phyloP scores from a whole-genome alignment of 2,329 filamentous ascomycete species.

The Ophiosphaerella narmari region DNA sequence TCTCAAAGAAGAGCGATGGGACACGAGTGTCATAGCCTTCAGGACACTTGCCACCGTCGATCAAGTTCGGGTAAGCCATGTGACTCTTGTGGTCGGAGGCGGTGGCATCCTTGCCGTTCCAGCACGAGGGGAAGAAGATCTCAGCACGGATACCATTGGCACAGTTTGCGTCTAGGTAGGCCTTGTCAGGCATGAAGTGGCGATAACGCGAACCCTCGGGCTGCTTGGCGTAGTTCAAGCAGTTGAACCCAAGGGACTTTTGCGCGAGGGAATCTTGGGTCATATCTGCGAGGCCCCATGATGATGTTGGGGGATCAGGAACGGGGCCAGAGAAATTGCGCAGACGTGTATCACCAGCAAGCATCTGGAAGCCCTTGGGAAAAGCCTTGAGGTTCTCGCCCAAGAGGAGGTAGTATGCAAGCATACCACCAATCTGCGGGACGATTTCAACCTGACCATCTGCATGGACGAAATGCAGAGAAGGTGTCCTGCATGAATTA shows the following conservation, averaged over 20 bases:
- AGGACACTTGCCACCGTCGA: constrained; percentile 61
- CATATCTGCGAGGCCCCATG: constrained; percentile 67
- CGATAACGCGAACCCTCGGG: constrained; percentile 79
- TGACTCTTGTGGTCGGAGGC: constrained; percentile 67
- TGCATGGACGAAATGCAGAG: constrained; percentile 69
- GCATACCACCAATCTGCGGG: constrained; percentile 57
- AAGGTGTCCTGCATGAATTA: constrained; percentile 56
- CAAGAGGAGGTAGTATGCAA: constrained; percentile 78
- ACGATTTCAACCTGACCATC: constrained; percentile 70
- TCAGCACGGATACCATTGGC: constrained; percentile 75
- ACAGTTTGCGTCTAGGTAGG: constrained; percentile 79
- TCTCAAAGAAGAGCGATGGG: constrained; percentile 64
- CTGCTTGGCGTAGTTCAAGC: constrained; percentile 73
- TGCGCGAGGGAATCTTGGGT: constrained; percentile 74
- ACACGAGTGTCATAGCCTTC: constrained; percentile 59
- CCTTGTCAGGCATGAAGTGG: constrained; percentile 80
- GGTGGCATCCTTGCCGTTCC: constrained; percentile 65
- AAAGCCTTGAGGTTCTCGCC: constrained; percentile 72
- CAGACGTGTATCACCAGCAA: constrained; percentile 66
- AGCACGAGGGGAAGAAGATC: constrained; percentile 76
- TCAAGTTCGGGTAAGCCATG: constrained; percentile 64
- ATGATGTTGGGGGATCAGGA: constrained; percentile 70
- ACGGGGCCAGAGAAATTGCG: constrained; percentile 62
- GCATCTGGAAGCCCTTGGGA: constrained; percentile 71
- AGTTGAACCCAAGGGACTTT: constrained; percentile 93